Base-by-base conservation (phyloP, 192 early-diverging fungal species). In the Gryganskiella cystojenkinii region DNA sequence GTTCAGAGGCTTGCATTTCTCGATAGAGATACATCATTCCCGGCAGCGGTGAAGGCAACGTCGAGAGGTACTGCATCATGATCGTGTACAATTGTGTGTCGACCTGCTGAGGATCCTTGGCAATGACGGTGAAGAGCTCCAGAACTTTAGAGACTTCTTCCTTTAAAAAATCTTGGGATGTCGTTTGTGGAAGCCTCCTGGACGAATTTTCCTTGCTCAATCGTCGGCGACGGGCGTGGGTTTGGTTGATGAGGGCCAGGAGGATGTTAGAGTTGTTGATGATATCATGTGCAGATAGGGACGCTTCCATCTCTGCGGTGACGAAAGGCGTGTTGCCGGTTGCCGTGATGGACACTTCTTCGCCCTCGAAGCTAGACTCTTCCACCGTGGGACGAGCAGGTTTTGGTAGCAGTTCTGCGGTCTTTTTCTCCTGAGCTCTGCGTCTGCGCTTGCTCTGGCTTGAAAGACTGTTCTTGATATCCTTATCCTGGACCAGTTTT, bases 21-120 rank as follows among this genome's bases (percentile, higher is more conserved):
- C 56, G 46, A 53, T 76, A 76, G 4, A 76, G 65, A 42, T 68
- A 68, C 44, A 67, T 61, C 73, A 76, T 76, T n/a, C 73, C 73
- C 0, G 73, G 65, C 0, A 76, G 24, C 5, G 73, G 73, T 28
- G 73, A 76, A 6, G 73, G 73, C 28, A 76, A 44, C 2, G 73
- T 66, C 13, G 73, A 76, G 3, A 76, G 73, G 44, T 76, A 76
- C 5, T 76, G 73, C 73, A 76, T 76, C 73, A 76, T 76, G 53
- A 76, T 76, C 14, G 65, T 76, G 30, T 76, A 76, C 9, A 76
- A 53, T 19, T 68, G 73, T 43, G 65, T 49, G 28, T 76, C 73
- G 37, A 56, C 42, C 17, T 46, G 57, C 2, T 68, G 13, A 0
- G 58, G 65, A 17, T 76, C 46, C 30, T 40, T 67, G 17, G 65